phyloP scores from a whole-genome alignment of 345 rosid species.

The Ceriops zippeliana region DNA sequence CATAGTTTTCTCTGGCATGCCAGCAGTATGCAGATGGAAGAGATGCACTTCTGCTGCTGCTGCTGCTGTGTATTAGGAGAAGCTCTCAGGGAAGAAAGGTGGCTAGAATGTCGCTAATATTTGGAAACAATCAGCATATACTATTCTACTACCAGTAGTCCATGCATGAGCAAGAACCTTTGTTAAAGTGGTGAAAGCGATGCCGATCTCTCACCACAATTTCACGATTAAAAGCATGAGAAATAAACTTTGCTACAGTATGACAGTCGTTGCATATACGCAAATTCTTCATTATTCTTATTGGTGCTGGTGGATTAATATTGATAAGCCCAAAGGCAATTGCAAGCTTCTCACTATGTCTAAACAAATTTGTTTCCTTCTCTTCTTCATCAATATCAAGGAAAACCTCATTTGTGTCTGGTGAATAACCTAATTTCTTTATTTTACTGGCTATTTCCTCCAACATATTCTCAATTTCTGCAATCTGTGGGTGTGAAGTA shows the following conservation, averaged over 20 bases:
- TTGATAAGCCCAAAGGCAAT: conserved; percentile 47
- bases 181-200: conserved; percentile 46
- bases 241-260: conserved; percentile 35
- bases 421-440: conserved; percentile 45
- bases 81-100: neutral
- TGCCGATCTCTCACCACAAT: conserved; percentile 47
- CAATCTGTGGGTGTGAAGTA: conserved; percentile 35
- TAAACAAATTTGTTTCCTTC: conserved; percentile 43
- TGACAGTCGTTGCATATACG: conserved; percentile 50
- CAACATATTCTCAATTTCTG: conserved; percentile 40
- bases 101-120: neutral
- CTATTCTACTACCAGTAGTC: conserved; percentile 38
- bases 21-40: neutral
- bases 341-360: conserved; percentile 57
- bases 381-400: conserved; percentile 54
- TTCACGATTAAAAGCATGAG: conserved; percentile 42
- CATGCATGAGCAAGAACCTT: conserved; percentile 44
- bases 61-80: no score
- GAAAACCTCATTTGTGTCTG: conserved; percentile 40
- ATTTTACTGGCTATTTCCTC: conserved; percentile 40
- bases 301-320: conserved; percentile 35
- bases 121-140: neutral
- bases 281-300: conserved; percentile 47
- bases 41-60: neutral
- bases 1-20: neutral